Conservation (phyloP, 805 yeast species). For the Saccharomyces jurei region DNA sequence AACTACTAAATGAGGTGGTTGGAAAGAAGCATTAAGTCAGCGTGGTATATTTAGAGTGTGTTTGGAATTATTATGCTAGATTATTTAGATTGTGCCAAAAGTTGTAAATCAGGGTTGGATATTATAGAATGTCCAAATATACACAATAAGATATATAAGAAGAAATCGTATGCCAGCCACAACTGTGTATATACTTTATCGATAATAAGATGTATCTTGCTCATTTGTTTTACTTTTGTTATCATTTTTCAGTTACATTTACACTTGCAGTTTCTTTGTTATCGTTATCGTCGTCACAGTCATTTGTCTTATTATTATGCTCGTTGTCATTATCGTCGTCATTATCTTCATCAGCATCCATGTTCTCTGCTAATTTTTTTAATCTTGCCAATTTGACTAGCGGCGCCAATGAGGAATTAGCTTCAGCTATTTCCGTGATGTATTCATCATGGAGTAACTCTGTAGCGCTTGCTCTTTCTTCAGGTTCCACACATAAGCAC, state of each 20-base stretch:
- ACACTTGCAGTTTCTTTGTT: background rate
- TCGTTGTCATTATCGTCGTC: slow-evolving; percentile 8
- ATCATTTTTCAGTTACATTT: background rate
- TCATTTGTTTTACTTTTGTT: background rate
- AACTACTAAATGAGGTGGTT: background rate
- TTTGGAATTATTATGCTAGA: background rate
- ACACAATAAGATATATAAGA: background rate
- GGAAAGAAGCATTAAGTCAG: background rate
- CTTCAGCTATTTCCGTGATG: slow-evolving; percentile 48
- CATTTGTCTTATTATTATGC: background rate
- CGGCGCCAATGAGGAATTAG: slow-evolving; percentile 56
- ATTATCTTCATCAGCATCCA: slow-evolving; percentile 28
- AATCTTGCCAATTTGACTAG: slow-evolving; percentile 64
- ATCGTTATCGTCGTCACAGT: background rate
- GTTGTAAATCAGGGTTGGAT: background rate
- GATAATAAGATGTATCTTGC: background rate
- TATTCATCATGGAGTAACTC: slow-evolving; percentile 64
- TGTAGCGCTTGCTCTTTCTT: slow-evolving; percentile 68
- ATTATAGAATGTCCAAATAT: background rate
- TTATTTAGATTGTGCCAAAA: background rate
- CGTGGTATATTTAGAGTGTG: background rate
- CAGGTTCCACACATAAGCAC: slow-evolving; percentile 78
- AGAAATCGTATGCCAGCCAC: background rate
- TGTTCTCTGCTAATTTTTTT: slow-evolving; percentile 44
- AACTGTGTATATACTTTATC: background rate